Evolutionary conservation across 2,329 filamentous ascomycete genomes (phyloP).

Genomic region (Fusarium sp.): DNA sequence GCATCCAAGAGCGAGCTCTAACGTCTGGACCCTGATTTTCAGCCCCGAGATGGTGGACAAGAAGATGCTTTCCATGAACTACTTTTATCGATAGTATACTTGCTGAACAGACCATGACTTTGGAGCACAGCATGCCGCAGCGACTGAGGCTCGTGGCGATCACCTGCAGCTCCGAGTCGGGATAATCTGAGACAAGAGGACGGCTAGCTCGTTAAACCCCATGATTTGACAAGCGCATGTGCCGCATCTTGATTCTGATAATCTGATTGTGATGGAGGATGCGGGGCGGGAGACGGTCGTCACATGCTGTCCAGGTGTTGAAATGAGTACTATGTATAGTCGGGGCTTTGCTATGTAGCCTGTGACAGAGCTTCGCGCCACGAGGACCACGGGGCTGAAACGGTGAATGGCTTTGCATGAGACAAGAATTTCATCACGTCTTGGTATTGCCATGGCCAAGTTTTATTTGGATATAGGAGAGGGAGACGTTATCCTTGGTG

Average conservation of each 20-base stretch:
- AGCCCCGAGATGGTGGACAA: not conserved
- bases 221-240: constrained; percentile 35
- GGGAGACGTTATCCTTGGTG: constrained; percentile 1
- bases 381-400: constrained; percentile 13
- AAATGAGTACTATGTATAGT: not conserved
- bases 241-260: constrained; percentile 14
- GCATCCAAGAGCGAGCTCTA: constrained; percentile 4
- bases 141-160: constrained; percentile 17
- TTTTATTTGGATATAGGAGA: not conserved
- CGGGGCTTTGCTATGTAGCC: not conserved
- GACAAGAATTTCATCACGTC: not conserved
- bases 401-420: constrained; percentile 7
- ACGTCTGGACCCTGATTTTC: constrained; percentile 30
- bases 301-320: constrained; percentile 10
- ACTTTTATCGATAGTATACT: too few species aligned
- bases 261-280: constrained; percentile 3
- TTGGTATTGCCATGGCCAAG: not conserved
- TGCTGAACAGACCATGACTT: not conserved
- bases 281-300: constrained; percentile 1
- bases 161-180: constrained; percentile 28
- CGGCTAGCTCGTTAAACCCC: constrained; percentile 26
- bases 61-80: not conserved
- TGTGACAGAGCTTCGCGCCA: constrained; percentile 22
- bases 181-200: constrained; percentile 23
- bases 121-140: not conserved